Base-by-base conservation (phyloP, 345 rosid genomes). In the Schrenkiella parvula region DNA sequence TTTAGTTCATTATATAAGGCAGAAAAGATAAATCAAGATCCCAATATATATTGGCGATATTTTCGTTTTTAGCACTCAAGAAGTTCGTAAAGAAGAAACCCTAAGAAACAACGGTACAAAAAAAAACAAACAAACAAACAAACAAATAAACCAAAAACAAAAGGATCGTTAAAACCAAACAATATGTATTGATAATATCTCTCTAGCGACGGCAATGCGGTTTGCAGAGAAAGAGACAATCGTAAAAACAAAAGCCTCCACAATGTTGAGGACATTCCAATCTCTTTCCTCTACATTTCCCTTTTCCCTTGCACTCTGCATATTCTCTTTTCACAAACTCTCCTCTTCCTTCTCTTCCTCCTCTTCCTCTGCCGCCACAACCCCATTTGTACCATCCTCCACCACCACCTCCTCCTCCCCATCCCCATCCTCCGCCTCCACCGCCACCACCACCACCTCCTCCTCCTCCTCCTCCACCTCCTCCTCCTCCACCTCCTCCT, bases 231-330 rank as follows among this genome's bases (percentile, higher is more conserved):
- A 75, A 72, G 23, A 78, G 82, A 69, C 93, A 88, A 57, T 86
- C 93, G 19, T 86, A 88, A 57, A 88, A 86, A 73, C 87, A 88
- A 75, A 85, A 84, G 4, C 90, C 89, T 14, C 84, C 86, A 32
- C 93, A 86, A 47, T 86, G 93, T 39, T 82, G 85, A 32, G 93
- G 90, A 38, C 93, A 88, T 48, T 82, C 87, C 70, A 88, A 73
- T 70, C 60, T 80, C 84, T 71, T 84, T 15, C 90, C 83, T 53
- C 52, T 67, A 57, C 90, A 88, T 57, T 85, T 82, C 68, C 92
- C 89, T 34, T 23, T 70, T 32, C 74, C 81, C 78, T 66, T 80
- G 69, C 93, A 88, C 25, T 83, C 74, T 19, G 87, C 93, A 43
- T 66, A 81, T 66, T 88, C 90, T 72, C 87, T 85, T 41, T 77